A percentile compares a stretch with the other conserved stretches of the same genome.
phyloP scores from a whole-genome alignment of 306 rosid species.

The Acacia confusa region DNA sequence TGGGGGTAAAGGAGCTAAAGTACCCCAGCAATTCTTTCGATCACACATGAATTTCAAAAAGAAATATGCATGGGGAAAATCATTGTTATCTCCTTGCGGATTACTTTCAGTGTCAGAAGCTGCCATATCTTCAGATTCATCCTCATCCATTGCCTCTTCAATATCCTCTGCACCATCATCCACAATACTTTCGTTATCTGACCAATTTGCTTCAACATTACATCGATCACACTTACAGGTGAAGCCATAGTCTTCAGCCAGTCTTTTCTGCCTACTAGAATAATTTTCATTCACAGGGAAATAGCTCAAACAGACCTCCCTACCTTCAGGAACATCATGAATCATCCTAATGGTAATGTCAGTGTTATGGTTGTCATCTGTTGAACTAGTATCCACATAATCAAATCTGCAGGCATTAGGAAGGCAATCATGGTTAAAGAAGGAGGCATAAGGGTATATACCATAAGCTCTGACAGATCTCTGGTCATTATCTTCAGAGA shows the following conservation, averaged over 20 bases:
- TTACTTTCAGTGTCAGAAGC: slow-evolving; percentile 37
- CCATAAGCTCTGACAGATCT: slow-evolving; percentile 76
- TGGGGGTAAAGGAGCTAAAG: slow-evolving; percentile 73
- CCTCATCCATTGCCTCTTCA: slow-evolving; percentile 52
- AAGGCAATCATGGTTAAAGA: slow-evolving; percentile 85
- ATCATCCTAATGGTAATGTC: slow-evolving; percentile 71
- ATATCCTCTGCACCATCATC: slow-evolving; percentile 38
- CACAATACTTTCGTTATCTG: slow-evolving; percentile 52
- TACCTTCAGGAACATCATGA: slow-evolving; percentile 77
- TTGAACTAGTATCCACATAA: slow-evolving; percentile 48
- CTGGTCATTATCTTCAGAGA: slow-evolving; percentile 41
- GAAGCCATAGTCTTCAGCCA: slow-evolving; percentile 81
- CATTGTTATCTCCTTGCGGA: slow-evolving; percentile 34
- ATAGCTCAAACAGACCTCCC: slow-evolving; percentile 86
- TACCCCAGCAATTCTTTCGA: slow-evolving; percentile 66
- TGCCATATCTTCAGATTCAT: slow-evolving; percentile 42
- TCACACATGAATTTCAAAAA: slow-evolving; percentile 72
- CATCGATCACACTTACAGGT: slow-evolving; percentile 76
- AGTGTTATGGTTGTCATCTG: slow-evolving; percentile 37
- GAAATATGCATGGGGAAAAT: slow-evolving; percentile 86
- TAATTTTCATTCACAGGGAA: slow-evolving; percentile 69
- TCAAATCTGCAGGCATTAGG: slow-evolving; percentile 94
- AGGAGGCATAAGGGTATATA: slow-evolving; percentile 64
- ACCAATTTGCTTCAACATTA: slow-evolving; percentile 73
- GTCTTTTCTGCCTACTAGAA: slow-evolving; percentile 61